Percentiles rank a stretch among this genome's conserved stretches.
Conservation (phyloP, 2,329 filamentous ascomycete genomes). For the Colletotrichum sp. region DNA sequence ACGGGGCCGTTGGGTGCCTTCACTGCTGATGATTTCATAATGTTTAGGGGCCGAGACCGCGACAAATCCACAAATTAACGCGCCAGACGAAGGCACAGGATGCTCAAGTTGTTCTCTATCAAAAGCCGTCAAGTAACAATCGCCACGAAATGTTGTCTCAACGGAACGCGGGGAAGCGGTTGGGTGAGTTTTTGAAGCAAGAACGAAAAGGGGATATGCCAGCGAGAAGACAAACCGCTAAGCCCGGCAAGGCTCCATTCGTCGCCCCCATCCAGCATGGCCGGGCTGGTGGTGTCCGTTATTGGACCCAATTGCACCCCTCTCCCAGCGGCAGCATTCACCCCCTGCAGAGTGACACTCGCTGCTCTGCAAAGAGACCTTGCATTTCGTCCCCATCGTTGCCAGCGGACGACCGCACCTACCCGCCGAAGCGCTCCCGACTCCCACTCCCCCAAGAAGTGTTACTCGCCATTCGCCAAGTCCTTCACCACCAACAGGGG, state of each 20-base stretch:
- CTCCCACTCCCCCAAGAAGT: background rate
- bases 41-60: background rate
- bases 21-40: background rate
- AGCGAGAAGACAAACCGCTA: constrained; percentile 8
- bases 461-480: background rate
- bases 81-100: background rate
- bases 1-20: background rate
- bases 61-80: background rate
- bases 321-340: background rate
- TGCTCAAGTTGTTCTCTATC: background rate
- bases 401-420: background rate
- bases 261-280: constrained; percentile 3
- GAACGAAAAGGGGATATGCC: constrained; percentile 1
- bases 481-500: background rate
- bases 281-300: background rate
- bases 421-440: constrained; percentile 5
- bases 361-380: constrained; percentile 1
- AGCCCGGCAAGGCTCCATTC: constrained; percentile 17
- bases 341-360: constrained; percentile 6
- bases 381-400: background rate
- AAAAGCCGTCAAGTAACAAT: background rate
- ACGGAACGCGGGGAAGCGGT: constrained; percentile 5
- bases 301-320: constrained; percentile 8
- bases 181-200: constrained; percentile 7
- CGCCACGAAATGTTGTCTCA: background rate